Conservation (phyloP, 106 monocot species). For the Posidonia australis region DNA sequence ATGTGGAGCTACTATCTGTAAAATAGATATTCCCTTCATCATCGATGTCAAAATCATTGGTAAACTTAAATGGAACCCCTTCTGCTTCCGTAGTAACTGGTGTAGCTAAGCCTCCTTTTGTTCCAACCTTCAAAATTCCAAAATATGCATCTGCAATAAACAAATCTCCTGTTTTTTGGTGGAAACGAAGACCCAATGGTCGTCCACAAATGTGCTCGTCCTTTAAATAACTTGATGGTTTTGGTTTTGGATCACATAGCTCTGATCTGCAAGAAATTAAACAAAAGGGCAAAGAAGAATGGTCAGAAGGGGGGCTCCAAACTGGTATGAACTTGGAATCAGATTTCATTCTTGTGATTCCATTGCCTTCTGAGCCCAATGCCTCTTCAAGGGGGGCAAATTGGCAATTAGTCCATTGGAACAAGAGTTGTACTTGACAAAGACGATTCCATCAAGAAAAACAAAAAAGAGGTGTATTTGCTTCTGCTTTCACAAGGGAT, state of each 20-base stretch:
- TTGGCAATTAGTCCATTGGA: neutral
- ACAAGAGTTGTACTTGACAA: neutral
- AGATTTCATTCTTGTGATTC: neutral
- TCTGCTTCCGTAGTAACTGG: slow-evolving; percentile 67
- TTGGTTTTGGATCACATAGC: slow-evolving; percentile 59
- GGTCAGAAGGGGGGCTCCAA: neutral
- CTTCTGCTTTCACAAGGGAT: too few relatives aligned
- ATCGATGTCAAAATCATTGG: slow-evolving; percentile 91
- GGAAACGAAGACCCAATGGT: slow-evolving; percentile 75
- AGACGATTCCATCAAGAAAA: too few relatives aligned
- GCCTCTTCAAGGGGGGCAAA: neutral
- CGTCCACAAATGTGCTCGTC: slow-evolving; percentile 92
- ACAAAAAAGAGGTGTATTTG: neutral
- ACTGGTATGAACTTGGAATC: neutral
- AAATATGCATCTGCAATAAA: slow-evolving; percentile 97
- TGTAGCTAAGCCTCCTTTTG: slow-evolving; percentile 78
- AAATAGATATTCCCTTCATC: slow-evolving; percentile 84
- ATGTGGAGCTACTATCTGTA: slow-evolving; percentile 73
- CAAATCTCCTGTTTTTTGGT: slow-evolving; percentile 77
- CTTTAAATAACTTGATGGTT: slow-evolving; percentile 50
- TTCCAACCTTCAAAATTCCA: slow-evolving; percentile 89
- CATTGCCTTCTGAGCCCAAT: neutral
- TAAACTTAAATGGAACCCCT: slow-evolving; percentile 73
- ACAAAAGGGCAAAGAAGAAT: neutral
- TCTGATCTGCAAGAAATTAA: neutral